Base-by-base conservation (phyloP, 2,329 filamentous ascomycete genomes). In the Pseudocercospora vitis region DNA sequence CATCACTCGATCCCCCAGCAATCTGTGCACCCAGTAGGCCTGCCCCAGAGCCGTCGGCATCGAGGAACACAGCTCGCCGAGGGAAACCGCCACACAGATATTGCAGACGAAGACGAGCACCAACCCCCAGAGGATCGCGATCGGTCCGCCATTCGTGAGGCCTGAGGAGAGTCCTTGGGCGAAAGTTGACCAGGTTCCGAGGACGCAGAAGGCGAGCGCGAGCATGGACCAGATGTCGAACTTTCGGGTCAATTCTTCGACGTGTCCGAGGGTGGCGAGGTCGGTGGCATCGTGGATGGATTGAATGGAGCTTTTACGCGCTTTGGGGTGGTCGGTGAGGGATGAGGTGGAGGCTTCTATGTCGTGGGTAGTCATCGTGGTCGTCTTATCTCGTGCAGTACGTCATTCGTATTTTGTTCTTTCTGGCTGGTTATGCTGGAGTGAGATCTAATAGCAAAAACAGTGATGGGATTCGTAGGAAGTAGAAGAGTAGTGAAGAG, bases 41-140 rank as follows among this genome's bases (percentile, higher is more conserved):
- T 84, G 81, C 0, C 81, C 81, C 2, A 83, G 69, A 0, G 81
- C 81, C 0, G 81, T 83, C 3, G 81, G 81, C 80, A 83, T 83
- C 57, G 75, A 77, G 57, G 78, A 82, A 62, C 75, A 76, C 39
- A 83, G 70, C 65, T 83, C 81, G 42, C 79, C 81, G 33, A 83
- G 70, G 2, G 79, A 82, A 2, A 80, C 58, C 9, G 78, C 80
- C 33, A 82, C 78, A 53, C 78, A 81, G 1, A 80, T 52, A 46
- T 66, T 60, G 62, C 79, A 81, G 26, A 68, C 56, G 4, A 77
- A 77, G 53, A 81, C 79, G n/a, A 81, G 71, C 3, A 73, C 67
- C 4, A 82, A 68, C 1, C 80, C 79, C 80, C 80, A 82, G 51
- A 82, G 74, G 29, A 82, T 80, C 29, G 74, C 74, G 9, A 81